Evolutionary conservation across 306 rosid species (phyloP).

Genomic region (Senna siamea): DNA sequence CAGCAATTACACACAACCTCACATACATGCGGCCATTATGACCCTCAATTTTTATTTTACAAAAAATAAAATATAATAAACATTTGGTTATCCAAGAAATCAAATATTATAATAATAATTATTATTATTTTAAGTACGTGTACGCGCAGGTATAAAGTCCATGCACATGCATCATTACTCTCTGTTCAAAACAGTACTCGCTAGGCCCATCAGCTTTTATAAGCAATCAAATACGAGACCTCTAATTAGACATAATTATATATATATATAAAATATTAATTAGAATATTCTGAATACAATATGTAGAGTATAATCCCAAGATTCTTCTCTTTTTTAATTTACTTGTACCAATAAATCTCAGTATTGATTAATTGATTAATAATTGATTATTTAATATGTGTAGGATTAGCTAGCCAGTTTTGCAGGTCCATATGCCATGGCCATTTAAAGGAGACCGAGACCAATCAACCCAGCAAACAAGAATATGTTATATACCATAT

Average conservation of each 20-base stretch:
- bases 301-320: conserved; percentile 48
- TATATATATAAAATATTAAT: too few relatives aligned
- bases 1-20: conserved; percentile 37
- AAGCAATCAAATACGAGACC: not conserved
- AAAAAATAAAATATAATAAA: not conserved
- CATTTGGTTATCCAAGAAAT: not conserved
- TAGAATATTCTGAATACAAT: not conserved
- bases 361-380: conserved; percentile 8
- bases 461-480: conserved; percentile 56
- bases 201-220: conserved; percentile 21
- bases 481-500: conserved; percentile 49
- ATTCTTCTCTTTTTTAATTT: conserved; percentile 5
- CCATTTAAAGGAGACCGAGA: conserved; percentile 68
- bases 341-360: conserved; percentile 38
- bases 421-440: conserved; percentile 51
- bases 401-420: conserved; percentile 30
- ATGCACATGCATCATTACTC: conserved; percentile 47
- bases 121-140: conserved; percentile 37
- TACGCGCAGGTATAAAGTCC: conserved; percentile 40
- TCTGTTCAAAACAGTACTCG: not conserved
- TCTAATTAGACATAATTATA: not conserved
- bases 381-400: conserved; percentile 18
- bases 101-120: too few relatives aligned
- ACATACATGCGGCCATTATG: conserved; percentile 23
- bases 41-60: not conserved